phyloP scores from a whole-genome alignment of 176 grass and related monocot species.

The Aegilops bicornis region DNA sequence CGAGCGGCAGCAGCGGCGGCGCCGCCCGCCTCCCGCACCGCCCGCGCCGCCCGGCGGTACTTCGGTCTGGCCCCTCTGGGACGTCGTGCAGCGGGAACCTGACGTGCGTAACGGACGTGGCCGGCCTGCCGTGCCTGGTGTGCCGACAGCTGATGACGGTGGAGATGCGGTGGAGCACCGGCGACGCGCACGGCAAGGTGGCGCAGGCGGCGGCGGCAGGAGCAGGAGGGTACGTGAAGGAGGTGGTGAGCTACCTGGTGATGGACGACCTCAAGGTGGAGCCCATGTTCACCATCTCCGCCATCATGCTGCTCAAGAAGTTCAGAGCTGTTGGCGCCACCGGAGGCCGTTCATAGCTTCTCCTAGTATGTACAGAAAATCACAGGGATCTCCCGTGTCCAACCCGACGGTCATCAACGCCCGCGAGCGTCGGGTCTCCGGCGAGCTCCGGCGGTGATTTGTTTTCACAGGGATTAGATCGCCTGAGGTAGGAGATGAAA shows the following conservation, averaged over 20 bases:
- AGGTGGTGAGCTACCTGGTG: slow-evolving; percentile 50
- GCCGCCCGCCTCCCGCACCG: background rate
- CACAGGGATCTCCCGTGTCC: too few species aligned
- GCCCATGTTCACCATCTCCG: slow-evolving; percentile 72
- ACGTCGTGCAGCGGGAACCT: background rate
- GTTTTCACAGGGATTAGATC: too few species aligned
- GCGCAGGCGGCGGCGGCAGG: background rate
- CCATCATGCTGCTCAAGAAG: slow-evolving; percentile 63
- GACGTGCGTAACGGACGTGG: slow-evolving; percentile 36
- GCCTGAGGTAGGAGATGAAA: too few species aligned
- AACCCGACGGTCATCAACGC: too few species aligned
- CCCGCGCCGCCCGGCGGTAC: slow-evolving; percentile 21
- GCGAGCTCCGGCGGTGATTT: too few species aligned
- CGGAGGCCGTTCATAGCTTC: too few species aligned
- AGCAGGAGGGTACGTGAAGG: slow-evolving; percentile 51
- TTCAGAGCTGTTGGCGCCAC: too few species aligned
- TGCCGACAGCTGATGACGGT: slow-evolving; percentile 37
- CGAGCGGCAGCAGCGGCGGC: background rate
- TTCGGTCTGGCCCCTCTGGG: slow-evolving; percentile 25
- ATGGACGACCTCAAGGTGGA: slow-evolving; percentile 63
- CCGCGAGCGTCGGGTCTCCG: too few species aligned
- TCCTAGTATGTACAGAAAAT: too few species aligned
- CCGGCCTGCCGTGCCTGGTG: slow-evolving; percentile 30
- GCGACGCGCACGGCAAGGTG: slow-evolving; percentile 32
- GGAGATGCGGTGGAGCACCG: slow-evolving; percentile 40